Percentiles rank a stretch among this genome's conserved stretches.
phyloP scores from a whole-genome alignment of 2,329 filamentous ascomycete species.

The Monilinia polystroma region DNA sequence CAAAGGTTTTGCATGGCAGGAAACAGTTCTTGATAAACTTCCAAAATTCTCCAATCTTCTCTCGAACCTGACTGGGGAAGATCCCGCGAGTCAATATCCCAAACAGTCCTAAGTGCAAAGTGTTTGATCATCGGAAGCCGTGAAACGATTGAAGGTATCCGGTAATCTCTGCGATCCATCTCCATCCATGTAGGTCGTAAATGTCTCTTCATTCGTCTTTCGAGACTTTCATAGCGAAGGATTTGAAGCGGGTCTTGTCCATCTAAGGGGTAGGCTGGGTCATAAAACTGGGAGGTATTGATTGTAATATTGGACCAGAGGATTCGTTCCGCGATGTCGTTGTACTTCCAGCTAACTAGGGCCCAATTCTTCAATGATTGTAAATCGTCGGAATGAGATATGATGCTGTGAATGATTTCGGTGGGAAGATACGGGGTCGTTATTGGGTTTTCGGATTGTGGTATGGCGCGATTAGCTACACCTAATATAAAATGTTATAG shows the following conservation, averaged over 20 bases:
- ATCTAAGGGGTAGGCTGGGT: constrained; percentile 16
- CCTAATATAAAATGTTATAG: constrained; percentile 4
- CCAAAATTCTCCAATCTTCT: constrained; percentile 9
- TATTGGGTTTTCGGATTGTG: constrained; percentile 19
- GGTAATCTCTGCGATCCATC: constrained; percentile 1
- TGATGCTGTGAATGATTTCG: constrained; percentile 22
- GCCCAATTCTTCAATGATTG: constrained; percentile 24
- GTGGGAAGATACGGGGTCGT: constrained; percentile 15
- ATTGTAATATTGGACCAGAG: constrained; percentile 24
- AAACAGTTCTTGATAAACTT: constrained; percentile 6
- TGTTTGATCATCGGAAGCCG: constrained; percentile 16
- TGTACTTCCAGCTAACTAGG: constrained; percentile 15
- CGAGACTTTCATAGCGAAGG: constrained; percentile 18
- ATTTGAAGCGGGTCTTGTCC: constrained; percentile 15
- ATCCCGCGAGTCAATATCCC: constrained; percentile 22
- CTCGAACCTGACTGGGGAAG: constrained; percentile 16
- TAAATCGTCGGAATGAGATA: constrained; percentile 20
- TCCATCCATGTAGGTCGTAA: not conserved
- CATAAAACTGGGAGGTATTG: constrained; percentile 22
- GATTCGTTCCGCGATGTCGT: constrained; percentile 21
- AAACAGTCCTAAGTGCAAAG: constrained; percentile 21
- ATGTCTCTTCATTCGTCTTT: constrained; percentile 1
- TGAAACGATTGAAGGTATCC: constrained; percentile 20
- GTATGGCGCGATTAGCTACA: constrained; percentile 10
- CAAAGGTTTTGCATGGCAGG: constrained; percentile 16